Evolutionary conservation across 768 basidiomycete genomes (phyloP), one percentile per base, ranked within the genome.

Genomic region (Boletus reticulatus): DNA sequence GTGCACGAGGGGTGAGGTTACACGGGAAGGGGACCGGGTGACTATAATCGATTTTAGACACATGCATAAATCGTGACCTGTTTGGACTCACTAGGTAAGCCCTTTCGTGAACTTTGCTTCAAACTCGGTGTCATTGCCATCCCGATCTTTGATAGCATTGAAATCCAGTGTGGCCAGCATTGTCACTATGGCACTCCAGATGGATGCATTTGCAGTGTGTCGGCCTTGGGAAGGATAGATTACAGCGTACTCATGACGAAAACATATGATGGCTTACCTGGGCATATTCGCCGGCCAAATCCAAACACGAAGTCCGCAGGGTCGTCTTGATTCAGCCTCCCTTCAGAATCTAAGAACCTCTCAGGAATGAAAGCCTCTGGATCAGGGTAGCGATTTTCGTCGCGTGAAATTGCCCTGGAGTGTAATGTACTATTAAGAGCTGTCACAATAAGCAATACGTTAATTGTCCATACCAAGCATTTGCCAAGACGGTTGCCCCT

Each of bases 121-220:
- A 8, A 59, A 56, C 14, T 48, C 43, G 17, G 56, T 22, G 7
- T 48, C 54, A 4, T 36, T 55, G 13, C 57, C 57, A 8, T 54
- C 16, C 13, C 2, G 24, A 29, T 52, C 42, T 22, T 52, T 43
- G 22, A n/a, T 12, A 6, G 34, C 22, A 43, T 51, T 43, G 9
- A 45, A 45, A n/a, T 45, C 27, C 7, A 45, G 14, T 2, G 43
- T 45, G 2, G 43, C 43, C 24, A 45, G 31, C 49, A 42, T 20
- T 12, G 51, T 37, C 14, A 34, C 51, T 27, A 52, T 29, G 7
- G 12, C 43, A 37, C 16, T 36, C 51, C 51, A 52, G 43, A 44
- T 12, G 7, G 51, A 44, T 0, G 42, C 42, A 22, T 43, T 17
- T 14, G 39, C 49, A 29, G 9, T 11, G 14, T 50, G 11, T 13